A percentile compares a stretch with the other conserved stretches of the same genome.
Evolutionary conservation across 1,284 basidiomycete genomes (phyloP).

Genomic region (Singerocomus rubriflavus): DNA sequence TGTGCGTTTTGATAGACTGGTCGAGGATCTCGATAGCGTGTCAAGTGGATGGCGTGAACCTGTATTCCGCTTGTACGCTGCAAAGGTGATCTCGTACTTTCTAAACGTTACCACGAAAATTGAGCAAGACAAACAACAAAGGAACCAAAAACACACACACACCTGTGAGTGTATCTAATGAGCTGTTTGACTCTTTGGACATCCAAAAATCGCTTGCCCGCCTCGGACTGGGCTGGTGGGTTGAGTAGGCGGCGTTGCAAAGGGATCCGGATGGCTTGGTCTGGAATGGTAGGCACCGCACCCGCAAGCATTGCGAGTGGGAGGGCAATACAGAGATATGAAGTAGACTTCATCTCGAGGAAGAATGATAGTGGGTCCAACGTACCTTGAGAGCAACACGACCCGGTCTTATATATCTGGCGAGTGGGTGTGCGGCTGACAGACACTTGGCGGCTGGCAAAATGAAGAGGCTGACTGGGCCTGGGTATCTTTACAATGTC

Average conservation of each 20-base stretch:
- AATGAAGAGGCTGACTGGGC: not conserved
- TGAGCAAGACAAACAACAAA: not conserved
- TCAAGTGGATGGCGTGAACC: slow-evolving; percentile 34
- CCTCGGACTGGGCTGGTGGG: not conserved
- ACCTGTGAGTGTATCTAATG: slow-evolving; percentile 11
- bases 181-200: not conserved
- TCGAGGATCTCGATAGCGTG: slow-evolving; percentile 5
- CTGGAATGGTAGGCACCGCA: slow-evolving; percentile 13
- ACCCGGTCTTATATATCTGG: slow-evolving; percentile 10
- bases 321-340: not conserved
- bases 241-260: slow-evolving; percentile 9
- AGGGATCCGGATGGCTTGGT: slow-evolving; percentile 9
- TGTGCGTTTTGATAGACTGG: slow-evolving; percentile 4
- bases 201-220: not conserved
- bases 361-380: not conserved
- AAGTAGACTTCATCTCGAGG: slow-evolving; percentile 8
- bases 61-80: slow-evolving; percentile 37
- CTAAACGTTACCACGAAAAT: slow-evolving; percentile 13
- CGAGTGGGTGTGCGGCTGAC: slow-evolving; percentile 19
- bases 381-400: not conserved
- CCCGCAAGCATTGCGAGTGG: not conserved
- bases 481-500: not conserved
- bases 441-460: slow-evolving; percentile 6
- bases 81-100: slow-evolving; percentile 35
- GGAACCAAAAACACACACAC: not conserved